Base-by-base conservation (phyloP, 495 filamentous ascomycete genomes). In the Tetracladium setigerum region DNA sequence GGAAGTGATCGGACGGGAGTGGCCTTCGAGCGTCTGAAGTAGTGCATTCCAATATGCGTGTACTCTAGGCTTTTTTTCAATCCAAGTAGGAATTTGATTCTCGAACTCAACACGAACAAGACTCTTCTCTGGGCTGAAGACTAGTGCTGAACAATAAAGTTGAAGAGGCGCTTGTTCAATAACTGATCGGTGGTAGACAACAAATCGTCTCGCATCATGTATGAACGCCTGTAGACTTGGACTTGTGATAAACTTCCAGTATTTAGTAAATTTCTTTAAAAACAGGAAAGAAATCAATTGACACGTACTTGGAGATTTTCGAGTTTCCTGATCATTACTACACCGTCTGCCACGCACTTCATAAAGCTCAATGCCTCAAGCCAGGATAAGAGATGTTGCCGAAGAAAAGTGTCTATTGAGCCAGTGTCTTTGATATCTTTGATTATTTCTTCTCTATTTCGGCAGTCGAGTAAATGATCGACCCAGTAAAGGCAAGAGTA, bases 1-100 rank as follows among this genome's bases (percentile, higher is more conserved):
- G 6, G 57, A 49, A 1, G 1, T 27, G 11, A 55, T 30, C 35
- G 35, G 2, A 46, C 30, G 2, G 3, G 22, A 2, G 5, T 49
- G 31, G 40, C 51, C 11, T 19, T 55, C 46, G 27, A 59, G 55
- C n/a, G 52, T 54, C 30, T 53, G 50, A 11, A 56, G 24, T 4
- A 10, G 4, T 1, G 48, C 48, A 39, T 32, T 36, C 48, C 48
- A 50, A 27, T 46, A 2, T 30, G 18, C n/a, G 30, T 30, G 18
- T 7, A 41, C 34, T 33, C 2, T 16, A 1, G 37, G 45, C 8
- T 40, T 42, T 24, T 2, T 48, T 4, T 4, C 12, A 2, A 48
- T 48, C 34, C 9, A 48, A 27, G 16, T 6, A 8, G 51, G 51
- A 2, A 40, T 40, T 27, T 30, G 2, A 6, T 38, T 7, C 16